Evolutionary conservation across 352 stramenopile species (phyloP), one percentile per base, ranked within the genome.

Genomic region (Pythium vanterpoolii): DNA sequence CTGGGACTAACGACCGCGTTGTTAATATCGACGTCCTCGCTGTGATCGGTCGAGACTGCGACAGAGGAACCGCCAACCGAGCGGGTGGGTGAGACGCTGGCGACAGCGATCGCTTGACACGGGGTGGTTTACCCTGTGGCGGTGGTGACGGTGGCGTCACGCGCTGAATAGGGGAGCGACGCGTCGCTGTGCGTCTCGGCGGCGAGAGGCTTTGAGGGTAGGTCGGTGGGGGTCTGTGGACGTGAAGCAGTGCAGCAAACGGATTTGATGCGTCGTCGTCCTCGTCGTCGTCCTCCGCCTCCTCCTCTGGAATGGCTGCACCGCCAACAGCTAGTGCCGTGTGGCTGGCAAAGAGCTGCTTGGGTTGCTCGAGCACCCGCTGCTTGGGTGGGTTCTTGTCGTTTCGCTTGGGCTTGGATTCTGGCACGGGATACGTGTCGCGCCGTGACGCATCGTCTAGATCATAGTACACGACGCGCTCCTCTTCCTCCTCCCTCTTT

Each of bases 391-490:
- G 23, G 16, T 16, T 24, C 14, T 9, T 13, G n/a, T n/a, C 45
- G n/a, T 33, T 40, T 13, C 57, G 59, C 28, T 72, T 44, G 24
- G 21, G 13, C 38, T 36, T 21, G 36, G 13, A 13, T 10, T 38
- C 57, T 13, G 62, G 56, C 1, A 69, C 60, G 19, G 73, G 43
- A n/a, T n/a, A n/a, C 34, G 72, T 59, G 10, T 34, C 19, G 21
- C 42, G 67, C 33, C 66, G 54, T 7, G 66, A 66, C 26, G 53
- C 68, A 1, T 68, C 64, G 48, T 85, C 76, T 43, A 87, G 62
- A 46, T 87, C 80, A 43, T 77, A 81, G 58, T 83, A 88, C 57
- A 90, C 80, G 34, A 86, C 68, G 47, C 67, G 68, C 44, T 85
- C 75, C 49, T 48, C 39, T 14, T 81, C 70, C 1, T 76, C 39